These are phyloP conservation scores for Ophiorrhiza pumila DNA, from an alignment of 257 asterid genomes.

Conservation along the genomic window DNA sequence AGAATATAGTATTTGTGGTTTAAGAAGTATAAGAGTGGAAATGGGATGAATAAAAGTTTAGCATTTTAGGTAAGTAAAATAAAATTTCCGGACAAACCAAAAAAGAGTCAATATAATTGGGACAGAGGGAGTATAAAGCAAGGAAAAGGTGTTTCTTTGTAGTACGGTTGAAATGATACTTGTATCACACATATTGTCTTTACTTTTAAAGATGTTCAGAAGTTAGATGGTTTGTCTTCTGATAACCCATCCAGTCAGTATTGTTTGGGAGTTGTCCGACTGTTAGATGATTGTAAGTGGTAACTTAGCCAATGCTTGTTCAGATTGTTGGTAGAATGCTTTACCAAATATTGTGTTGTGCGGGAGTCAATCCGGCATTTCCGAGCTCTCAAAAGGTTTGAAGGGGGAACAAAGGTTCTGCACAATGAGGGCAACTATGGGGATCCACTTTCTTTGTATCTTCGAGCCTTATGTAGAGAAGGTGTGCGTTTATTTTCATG, in stretches of 20 bases:
- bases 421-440: slow-evolving; percentile 79
- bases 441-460: slow-evolving; percentile 94
- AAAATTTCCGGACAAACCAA: neutral
- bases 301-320: neutral
- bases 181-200: neutral
- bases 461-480: slow-evolving; percentile 95
- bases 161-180: neutral
- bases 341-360: slow-evolving; percentile 89
- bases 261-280: neutral
- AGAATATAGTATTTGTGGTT: too few species aligned
- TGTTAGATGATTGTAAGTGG: neutral
- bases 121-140: neutral
- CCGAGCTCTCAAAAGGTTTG: slow-evolving; percentile 75
- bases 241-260: neutral
- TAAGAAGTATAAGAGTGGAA: too few species aligned
- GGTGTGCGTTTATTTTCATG: slow-evolving; percentile 35
- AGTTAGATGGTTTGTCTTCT: neutral
- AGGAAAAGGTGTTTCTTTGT: neutral
- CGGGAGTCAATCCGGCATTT: slow-evolving; percentile 95
- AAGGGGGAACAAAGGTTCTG: slow-evolving; percentile 71
- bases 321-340: slow-evolving; percentile 95
- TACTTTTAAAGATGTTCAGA: neutral
- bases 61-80: too few species aligned
- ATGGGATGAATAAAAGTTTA: too few species aligned
- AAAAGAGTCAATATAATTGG: neutral